phyloP scores from a whole-genome alignment of 2,329 filamentous ascomycete species.

The Pseudogymnoascus sp. region DNA sequence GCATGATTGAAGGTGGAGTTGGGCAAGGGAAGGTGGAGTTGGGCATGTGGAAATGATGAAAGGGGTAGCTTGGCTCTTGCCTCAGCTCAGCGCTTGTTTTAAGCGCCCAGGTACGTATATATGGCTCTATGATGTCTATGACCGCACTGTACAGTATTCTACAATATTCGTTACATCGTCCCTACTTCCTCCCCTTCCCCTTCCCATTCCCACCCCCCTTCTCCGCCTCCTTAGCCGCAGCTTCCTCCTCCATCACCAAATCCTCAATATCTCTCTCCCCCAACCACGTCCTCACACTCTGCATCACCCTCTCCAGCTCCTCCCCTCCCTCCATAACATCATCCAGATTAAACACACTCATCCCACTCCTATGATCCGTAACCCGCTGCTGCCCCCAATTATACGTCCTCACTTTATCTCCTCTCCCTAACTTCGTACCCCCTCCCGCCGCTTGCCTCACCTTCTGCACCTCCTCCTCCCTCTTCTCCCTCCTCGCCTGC shows the following conservation, averaged over 20 bases:
- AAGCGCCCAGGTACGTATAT: not conserved
- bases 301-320: conserved; percentile 57
- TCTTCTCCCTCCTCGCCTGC: conserved; percentile 67
- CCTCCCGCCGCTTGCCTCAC: conserved; percentile 73
- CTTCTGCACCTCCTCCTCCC: conserved; percentile 69
- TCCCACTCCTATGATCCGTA: conserved; percentile 63
- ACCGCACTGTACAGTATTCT: not conserved
- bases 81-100: not conserved
- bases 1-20: too few species aligned
- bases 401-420: conserved; percentile 82
- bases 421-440: conserved; percentile 73
- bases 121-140: not conserved
- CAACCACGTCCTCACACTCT: conserved; percentile 60
- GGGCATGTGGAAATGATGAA: too few species aligned
- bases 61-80: too few species aligned
- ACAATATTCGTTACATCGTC: not conserved
- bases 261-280: conserved; percentile 56
- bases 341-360: conserved; percentile 56
- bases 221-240: conserved; percentile 15
- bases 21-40: too few species aligned
- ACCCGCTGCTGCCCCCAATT: conserved; percentile 64
- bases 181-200: not conserved
- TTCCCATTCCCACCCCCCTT: not conserved
- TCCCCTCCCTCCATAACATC: conserved; percentile 58
- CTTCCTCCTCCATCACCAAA: conserved; percentile 44